Evolutionary conservation across 495 filamentous ascomycete species (phyloP).

Genomic region (Parathielavia appendiculata): DNA sequence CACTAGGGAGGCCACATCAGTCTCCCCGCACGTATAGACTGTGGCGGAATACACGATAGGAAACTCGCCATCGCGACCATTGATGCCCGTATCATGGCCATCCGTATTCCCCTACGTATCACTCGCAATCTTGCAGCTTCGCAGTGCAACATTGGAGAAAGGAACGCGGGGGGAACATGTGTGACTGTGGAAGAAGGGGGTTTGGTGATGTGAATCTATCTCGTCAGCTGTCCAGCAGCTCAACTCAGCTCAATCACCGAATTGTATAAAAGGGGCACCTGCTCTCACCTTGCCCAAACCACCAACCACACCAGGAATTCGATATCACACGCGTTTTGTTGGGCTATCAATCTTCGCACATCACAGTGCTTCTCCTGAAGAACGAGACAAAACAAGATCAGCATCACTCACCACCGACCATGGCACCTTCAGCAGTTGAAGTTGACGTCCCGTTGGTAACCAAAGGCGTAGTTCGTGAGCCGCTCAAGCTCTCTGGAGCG

Average conservation of each 20-base stretch:
- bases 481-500: slow-evolving; percentile 48
- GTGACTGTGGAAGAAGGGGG: background rate
- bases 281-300: too few relatives aligned
- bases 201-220: slow-evolving; percentile 3
- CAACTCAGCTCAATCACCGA: too few relatives aligned
- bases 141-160: background rate
- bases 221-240: background rate
- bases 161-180: slow-evolving; percentile 3
- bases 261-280: slow-evolving; percentile 8
- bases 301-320: too few relatives aligned
- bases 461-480: slow-evolving; percentile 25
- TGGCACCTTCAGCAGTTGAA: slow-evolving; percentile 35
- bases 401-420: background rate
- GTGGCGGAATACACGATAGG: slow-evolving; percentile 9
- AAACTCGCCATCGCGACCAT: slow-evolving; percentile 16
- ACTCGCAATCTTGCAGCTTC: background rate
- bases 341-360: too few relatives aligned
- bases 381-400: background rate
- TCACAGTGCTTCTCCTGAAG: too few relatives aligned
- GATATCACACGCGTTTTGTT: too few relatives aligned
- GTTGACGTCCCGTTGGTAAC: slow-evolving; percentile 14
- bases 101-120: background rate
- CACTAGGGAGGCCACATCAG: background rate
- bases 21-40: background rate
- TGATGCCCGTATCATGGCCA: slow-evolving; percentile 4